Evolutionary conservation across 2,329 filamentous ascomycete species (phyloP).

Genomic region (Niveomyces coronatus): DNA sequence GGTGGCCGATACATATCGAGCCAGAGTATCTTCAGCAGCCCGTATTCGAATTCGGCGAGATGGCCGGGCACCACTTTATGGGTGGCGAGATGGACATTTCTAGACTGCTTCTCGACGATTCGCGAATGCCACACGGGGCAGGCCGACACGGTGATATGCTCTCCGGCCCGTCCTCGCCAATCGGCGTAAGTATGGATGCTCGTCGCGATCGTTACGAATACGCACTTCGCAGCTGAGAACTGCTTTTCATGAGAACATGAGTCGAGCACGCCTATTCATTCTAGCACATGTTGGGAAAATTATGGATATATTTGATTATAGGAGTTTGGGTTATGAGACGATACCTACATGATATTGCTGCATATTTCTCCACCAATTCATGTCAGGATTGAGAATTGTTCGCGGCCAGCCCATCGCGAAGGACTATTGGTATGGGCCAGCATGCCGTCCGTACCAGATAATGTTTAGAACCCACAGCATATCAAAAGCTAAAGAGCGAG

Average conservation of each 20-base stretch:
- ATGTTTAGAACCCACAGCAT: background rate
- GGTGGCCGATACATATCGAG: constrained; percentile 31
- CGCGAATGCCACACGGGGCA: constrained; percentile 19
- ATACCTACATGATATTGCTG: constrained; percentile 10
- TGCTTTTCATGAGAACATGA: background rate
- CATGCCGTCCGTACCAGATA: too few species aligned
- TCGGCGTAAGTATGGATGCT: constrained; percentile 11
- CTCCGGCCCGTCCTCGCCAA: constrained; percentile 16
- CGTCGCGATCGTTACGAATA: constrained; percentile 13
- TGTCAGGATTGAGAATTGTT: too few species aligned
- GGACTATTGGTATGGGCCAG: too few species aligned
- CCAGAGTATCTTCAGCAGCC: constrained; percentile 18
- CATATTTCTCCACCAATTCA: too few species aligned
- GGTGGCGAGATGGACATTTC: constrained; percentile 53
- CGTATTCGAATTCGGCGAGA: constrained; percentile 36
- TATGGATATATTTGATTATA: constrained; percentile 3
- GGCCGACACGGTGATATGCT: constrained; percentile 19
- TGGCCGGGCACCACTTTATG: constrained; percentile 27
- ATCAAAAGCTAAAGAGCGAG: constrained; percentile 7
- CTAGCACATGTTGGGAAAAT: background rate
- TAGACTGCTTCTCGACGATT: constrained; percentile 47
- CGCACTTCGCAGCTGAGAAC: constrained; percentile 12
- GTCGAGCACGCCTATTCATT: constrained; percentile 7
- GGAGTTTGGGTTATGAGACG: constrained; percentile 9
- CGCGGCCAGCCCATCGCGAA: too few species aligned